phyloP scores from a whole-genome alignment of 345 rosid species.

The Microcos paniculata region DNA sequence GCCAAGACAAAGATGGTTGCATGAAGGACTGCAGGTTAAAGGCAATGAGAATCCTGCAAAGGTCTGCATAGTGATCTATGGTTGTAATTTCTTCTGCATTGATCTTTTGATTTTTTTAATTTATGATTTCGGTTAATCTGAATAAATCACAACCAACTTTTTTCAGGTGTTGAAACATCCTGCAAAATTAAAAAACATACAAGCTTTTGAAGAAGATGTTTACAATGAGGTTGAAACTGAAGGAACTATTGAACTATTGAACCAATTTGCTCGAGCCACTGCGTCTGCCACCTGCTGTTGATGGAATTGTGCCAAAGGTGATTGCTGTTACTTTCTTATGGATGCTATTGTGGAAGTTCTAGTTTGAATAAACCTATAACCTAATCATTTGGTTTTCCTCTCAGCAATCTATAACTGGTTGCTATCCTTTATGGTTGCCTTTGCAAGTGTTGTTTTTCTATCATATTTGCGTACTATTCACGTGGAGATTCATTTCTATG shows the following conservation, averaged over 20 bases:
- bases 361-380: neutral
- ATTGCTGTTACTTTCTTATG: slow-evolving; percentile 7
- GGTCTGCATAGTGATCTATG: slow-evolving; percentile 38
- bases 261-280: slow-evolving; percentile 88
- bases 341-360: slow-evolving; percentile 12
- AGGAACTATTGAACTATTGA: slow-evolving; percentile 64
- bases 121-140: neutral
- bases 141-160: slow-evolving; percentile 2
- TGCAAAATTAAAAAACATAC: slow-evolving; percentile 45
- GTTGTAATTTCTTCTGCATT: neutral
- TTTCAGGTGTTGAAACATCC: slow-evolving; percentile 55
- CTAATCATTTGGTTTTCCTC: neutral
- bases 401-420: neutral
- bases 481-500: neutral
- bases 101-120: neutral
- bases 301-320: slow-evolving; percentile 96
- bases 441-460: neutral
- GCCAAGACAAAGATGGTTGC: slow-evolving; percentile 83
- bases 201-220: slow-evolving; percentile 52
- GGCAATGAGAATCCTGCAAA: slow-evolving; percentile 68
- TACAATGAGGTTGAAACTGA: slow-evolving; percentile 42
- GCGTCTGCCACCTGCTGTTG: slow-evolving; percentile 73
- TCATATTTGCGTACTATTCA: neutral
- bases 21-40: slow-evolving; percentile 85
- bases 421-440: neutral